These are phyloP conservation scores for Choiromyces venosus DNA, from an alignment of 495 filamentous ascomycete species.

Conservation along the genomic window DNA sequence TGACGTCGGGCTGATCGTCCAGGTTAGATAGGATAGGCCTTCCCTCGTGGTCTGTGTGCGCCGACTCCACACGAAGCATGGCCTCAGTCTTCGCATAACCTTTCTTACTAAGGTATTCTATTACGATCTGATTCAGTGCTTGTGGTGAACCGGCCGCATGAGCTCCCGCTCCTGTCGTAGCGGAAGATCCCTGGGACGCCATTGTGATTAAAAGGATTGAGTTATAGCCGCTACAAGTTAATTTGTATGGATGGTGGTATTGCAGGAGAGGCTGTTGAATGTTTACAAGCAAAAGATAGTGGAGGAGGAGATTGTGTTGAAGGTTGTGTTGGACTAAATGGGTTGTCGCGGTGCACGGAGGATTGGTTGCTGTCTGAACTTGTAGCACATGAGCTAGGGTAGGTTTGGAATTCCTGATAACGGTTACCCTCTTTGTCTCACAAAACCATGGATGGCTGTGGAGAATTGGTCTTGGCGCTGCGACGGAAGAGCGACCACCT, in stretches of 20 bases:
- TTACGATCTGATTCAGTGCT: slow-evolving; percentile 94
- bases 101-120: slow-evolving; percentile 93
- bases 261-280: background rate
- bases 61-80: slow-evolving; percentile 86
- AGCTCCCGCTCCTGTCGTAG: slow-evolving; percentile 27
- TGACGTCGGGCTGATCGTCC: slow-evolving; percentile 66
- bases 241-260: background rate
- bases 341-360: background rate
- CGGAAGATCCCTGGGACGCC: slow-evolving; percentile 29
- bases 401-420: background rate
- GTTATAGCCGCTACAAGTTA: background rate
- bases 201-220: background rate
- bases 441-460: too few relatives aligned
- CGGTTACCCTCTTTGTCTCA: too few relatives aligned
- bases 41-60: slow-evolving; percentile 68
- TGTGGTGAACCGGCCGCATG: slow-evolving; percentile 56
- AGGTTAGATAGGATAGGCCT: slow-evolving; percentile 55
- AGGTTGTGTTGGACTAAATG: background rate
- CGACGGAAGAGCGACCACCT: too few relatives aligned
- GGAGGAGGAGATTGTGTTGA: too few relatives aligned
- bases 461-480: too few relatives aligned
- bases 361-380: background rate
- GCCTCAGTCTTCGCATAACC: slow-evolving; percentile 90
- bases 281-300: background rate
- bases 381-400: background rate